A percentile compares a stretch with the other conserved stretches of the same genome.
Conservation (phyloP, 2,329 filamentous ascomycete species). For the Didymellaceae sp. region DNA sequence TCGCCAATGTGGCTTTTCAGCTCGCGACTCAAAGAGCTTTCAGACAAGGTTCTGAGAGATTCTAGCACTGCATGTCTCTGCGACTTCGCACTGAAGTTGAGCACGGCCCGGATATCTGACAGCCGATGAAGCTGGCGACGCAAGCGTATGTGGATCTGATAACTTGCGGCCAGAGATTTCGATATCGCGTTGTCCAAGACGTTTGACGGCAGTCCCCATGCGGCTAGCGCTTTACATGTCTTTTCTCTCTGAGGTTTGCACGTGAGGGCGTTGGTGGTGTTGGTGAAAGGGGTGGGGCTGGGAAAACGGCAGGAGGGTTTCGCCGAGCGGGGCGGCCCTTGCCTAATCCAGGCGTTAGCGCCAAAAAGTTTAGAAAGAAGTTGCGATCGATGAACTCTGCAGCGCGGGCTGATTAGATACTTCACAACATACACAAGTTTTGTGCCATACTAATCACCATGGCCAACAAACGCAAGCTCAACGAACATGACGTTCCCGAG, state of each 20-base stretch:
- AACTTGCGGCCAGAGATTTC: too few species aligned
- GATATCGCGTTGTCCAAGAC: too few species aligned
- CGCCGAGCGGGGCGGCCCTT: slow-evolving; percentile 23
- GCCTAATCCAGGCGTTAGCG: slow-evolving; percentile 16
- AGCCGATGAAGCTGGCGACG: too few species aligned
- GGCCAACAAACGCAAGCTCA: slow-evolving; percentile 56
- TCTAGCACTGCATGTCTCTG: too few species aligned
- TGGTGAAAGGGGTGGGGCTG: background rate
- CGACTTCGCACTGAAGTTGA: too few species aligned
- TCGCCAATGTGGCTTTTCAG: too few species aligned
- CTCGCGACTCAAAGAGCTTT: too few species aligned
- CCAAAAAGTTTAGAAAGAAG: slow-evolving; percentile 32
- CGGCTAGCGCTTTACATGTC: too few species aligned
- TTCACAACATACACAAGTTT: slow-evolving; percentile 5
- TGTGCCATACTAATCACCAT: slow-evolving; percentile 6
- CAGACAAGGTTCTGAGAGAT: too few species aligned
- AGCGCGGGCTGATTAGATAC: slow-evolving; percentile 5
- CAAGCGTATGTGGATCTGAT: too few species aligned
- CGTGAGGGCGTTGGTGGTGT: background rate
- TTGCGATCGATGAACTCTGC: slow-evolving; percentile 17
- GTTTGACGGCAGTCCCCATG: too few species aligned
- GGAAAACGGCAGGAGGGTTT: background rate
- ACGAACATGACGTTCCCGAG: slow-evolving; percentile 56
- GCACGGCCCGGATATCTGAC: too few species aligned
- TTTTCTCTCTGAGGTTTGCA: background rate